Conservation (phyloP, 495 filamentous ascomycete species). For the Penicillium ochrochloron region DNA sequence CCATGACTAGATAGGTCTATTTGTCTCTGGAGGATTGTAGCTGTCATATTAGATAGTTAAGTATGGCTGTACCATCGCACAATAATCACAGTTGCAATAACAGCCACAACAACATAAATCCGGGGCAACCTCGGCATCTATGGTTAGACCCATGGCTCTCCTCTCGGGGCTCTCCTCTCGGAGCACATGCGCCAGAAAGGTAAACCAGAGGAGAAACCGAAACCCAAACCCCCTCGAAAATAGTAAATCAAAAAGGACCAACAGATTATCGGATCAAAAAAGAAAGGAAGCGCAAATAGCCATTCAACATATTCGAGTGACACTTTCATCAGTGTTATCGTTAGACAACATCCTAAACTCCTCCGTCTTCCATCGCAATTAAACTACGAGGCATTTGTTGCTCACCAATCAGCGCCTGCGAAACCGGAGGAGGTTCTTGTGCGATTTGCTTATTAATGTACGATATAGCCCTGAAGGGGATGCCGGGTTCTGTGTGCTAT, state of each 20-base stretch:
- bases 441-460: slow-evolving; percentile 1
- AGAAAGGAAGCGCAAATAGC: not conserved
- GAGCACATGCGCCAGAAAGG: slow-evolving; percentile 11
- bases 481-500: not conserved
- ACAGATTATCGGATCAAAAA: not conserved
- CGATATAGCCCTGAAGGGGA: not conserved
- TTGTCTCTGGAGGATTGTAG: not conserved
- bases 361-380: not conserved
- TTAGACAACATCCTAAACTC: not conserved
- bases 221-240: not conserved
- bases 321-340: not conserved
- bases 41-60: not conserved
- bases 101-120: slow-evolving; percentile 1
- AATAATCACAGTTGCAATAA: not conserved
- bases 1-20: not conserved
- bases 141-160: not conserved
- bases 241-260: not conserved
- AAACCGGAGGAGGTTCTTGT: not conserved
- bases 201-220: slow-evolving; percentile 2
- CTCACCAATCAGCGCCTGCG: slow-evolving; percentile 19
- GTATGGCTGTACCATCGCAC: not conserved
- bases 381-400: slow-evolving; percentile 32
- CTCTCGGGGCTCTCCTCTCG: not conserved
- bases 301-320: not conserved
- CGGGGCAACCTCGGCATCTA: slow-evolving; percentile 10